Evolutionary conservation across 257 asterid genomes (phyloP).

Genomic region (Ophiorrhiza pumila): DNA sequence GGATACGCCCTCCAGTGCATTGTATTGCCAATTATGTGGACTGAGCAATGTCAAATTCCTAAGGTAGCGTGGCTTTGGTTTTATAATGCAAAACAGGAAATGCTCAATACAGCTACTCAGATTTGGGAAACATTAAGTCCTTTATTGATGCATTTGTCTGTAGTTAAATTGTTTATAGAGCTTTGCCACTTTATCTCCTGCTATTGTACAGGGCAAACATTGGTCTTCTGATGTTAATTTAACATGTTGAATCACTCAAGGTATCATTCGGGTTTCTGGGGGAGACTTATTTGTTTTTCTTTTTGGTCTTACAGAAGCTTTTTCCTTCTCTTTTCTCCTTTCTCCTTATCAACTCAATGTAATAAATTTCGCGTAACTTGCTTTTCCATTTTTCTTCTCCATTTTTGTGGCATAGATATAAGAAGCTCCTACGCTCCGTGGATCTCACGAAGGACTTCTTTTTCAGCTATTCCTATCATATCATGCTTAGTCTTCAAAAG

Average conservation of each 20-base stretch:
- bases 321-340: conserved; percentile 4
- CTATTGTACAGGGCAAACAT: conserved; percentile 57
- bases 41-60: not conserved
- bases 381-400: conserved; percentile 33
- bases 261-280: conserved; percentile 58
- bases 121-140: conserved; percentile 18
- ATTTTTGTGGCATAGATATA: conserved; percentile 68
- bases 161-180: conserved; percentile 48
- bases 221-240: conserved; percentile 68
- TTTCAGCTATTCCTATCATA: conserved; percentile 92
- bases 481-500: conserved; percentile 92
- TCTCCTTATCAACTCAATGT: conserved; percentile 12
- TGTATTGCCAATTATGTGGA: conserved; percentile 19
- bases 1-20: conserved; percentile 29
- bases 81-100: conserved; percentile 1
- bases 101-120: not conserved
- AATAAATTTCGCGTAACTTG: conserved; percentile 37
- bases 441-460: conserved; percentile 97
- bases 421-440: conserved; percentile 82
- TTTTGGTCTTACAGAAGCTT: conserved; percentile 13
- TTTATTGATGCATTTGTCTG: conserved; percentile 20
- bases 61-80: conserved; percentile 2
- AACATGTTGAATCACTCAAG: conserved; percentile 62
- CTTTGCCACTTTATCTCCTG: conserved; percentile 46
- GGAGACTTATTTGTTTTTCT: conserved; percentile 31